Evolutionary conservation across 169 alveolate species (phyloP).

Genomic region (Eimeria tenella): DNA sequence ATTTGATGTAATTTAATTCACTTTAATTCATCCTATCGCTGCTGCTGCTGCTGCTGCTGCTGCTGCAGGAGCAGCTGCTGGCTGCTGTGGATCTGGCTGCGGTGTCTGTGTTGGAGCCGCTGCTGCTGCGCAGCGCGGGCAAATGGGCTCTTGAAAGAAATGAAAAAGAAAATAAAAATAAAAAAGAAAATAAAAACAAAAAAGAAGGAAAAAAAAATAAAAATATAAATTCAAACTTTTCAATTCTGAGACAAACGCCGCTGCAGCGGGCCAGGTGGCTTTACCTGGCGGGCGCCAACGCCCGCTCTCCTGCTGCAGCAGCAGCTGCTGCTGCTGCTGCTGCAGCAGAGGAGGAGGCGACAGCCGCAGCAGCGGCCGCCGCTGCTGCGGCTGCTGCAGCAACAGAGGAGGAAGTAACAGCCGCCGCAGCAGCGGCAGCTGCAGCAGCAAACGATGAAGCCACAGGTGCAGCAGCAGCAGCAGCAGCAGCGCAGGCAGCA

Average conservation of each 20-base stretch:
- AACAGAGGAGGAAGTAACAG: neutral
- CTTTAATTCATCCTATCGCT: no score
- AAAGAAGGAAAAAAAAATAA: no score
- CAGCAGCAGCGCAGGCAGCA: neutral
- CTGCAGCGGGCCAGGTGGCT: conserved; percentile 10
- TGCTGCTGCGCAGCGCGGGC: no score
- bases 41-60: no score
- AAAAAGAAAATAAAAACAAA: no score
- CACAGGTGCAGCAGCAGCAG: neutral
- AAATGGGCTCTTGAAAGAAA: no score
- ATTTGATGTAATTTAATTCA: neutral
- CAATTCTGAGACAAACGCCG: neutral
- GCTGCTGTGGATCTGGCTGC: no score
- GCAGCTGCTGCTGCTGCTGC: conserved; percentile 18
- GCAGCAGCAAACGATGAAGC: neutral
- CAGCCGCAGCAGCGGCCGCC: neutral
- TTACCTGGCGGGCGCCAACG: conserved; percentile 6
- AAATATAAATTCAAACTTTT: neutral
- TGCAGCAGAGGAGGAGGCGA: neutral
- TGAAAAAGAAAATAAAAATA: no score
- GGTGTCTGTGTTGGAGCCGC: no score
- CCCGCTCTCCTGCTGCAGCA: conserved; percentile 42
- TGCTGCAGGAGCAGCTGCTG: no score
- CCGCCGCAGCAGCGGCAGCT: neutral
- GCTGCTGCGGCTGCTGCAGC: neutral